Conservation (phyloP, 2,329 filamentous ascomycete genomes). For the Trichophyton simii region DNA sequence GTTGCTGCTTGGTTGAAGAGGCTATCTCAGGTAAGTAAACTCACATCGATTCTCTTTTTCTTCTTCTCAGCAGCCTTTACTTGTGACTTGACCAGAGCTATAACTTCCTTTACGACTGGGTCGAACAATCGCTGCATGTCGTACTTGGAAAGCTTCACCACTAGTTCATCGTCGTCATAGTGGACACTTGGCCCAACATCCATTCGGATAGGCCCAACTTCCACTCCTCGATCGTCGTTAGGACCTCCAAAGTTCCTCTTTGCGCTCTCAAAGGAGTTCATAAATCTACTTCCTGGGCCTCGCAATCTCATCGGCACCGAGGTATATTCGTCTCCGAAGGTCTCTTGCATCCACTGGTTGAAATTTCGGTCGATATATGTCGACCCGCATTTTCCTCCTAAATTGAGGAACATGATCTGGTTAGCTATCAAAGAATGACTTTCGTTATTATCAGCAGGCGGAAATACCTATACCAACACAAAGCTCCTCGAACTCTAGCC, state of each 20-base stretch:
- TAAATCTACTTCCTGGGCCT: constrained; percentile 24
- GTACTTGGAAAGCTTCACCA: constrained; percentile 10
- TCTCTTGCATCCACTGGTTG: constrained; percentile 19
- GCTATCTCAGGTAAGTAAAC: background rate
- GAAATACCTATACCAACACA: constrained; percentile 8
- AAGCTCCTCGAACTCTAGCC: constrained; percentile 13
- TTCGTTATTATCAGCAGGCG: background rate
- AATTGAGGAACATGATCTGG: background rate
- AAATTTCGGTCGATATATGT: constrained; percentile 28
- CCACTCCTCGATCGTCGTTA: constrained; percentile 3
- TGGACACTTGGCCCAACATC: background rate
- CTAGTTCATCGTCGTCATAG: constrained; percentile 8
- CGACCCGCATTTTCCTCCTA: constrained; percentile 24
- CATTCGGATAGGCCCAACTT: constrained; percentile 6
- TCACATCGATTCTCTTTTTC: constrained; percentile 10
- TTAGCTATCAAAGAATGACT: background rate
- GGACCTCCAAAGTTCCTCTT: constrained; percentile 22
- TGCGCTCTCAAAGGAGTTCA: constrained; percentile 23
- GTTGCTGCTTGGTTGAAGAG: background rate
- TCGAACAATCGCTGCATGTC: constrained; percentile 11
- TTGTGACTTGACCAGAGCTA: constrained; percentile 9
- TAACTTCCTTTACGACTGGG: constrained; percentile 10
- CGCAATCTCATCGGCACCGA: constrained; percentile 15
- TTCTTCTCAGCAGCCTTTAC: constrained; percentile 8
- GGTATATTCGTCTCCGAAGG: constrained; percentile 22